phyloP scores from a whole-genome alignment of 2,329 filamentous ascomycete species.

The Aspergillus hiratsukae region DNA sequence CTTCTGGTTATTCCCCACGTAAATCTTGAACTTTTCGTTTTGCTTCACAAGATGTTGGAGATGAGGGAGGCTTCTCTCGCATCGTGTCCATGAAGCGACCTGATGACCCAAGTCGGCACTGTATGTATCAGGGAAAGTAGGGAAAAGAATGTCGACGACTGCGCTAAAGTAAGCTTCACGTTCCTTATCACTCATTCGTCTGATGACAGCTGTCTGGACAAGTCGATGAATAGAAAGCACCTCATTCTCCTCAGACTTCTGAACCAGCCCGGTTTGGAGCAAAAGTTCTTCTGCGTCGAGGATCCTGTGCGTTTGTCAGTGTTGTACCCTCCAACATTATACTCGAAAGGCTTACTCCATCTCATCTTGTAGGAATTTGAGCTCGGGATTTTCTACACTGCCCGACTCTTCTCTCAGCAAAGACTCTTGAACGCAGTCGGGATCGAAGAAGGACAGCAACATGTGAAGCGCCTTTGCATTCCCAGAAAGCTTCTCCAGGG shows the following conservation, averaged over 20 bases:
- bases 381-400: neutral
- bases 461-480: slow-evolving; percentile 2
- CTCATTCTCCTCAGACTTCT: slow-evolving; percentile 7
- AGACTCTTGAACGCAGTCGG: slow-evolving; percentile 2
- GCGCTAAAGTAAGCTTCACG: slow-evolving; percentile 3
- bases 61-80: slow-evolving; percentile 10
- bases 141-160: slow-evolving; percentile 6
- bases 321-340: too few species aligned
- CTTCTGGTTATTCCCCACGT: neutral
- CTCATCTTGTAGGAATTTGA: slow-evolving; percentile 2
- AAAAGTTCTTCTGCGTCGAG: slow-evolving; percentile 7
- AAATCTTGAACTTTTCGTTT: slow-evolving; percentile 3
- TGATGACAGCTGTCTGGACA: slow-evolving; percentile 8
- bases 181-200: slow-evolving; percentile 6
- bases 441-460: slow-evolving; percentile 9
- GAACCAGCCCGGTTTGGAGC: slow-evolving; percentile 7
- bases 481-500: slow-evolving; percentile 2
- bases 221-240: slow-evolving; percentile 8
- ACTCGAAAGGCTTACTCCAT: neutral
- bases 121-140: slow-evolving; percentile 10
- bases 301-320: slow-evolving; percentile 2
- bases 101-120: slow-evolving; percentile 9
- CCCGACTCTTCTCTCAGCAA: neutral
- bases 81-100: slow-evolving; percentile 7
- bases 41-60: slow-evolving; percentile 6